Evolutionary conservation across 2,329 filamentous ascomycete species (phyloP).

Genomic region (Aspergillus caelatus): DNA sequence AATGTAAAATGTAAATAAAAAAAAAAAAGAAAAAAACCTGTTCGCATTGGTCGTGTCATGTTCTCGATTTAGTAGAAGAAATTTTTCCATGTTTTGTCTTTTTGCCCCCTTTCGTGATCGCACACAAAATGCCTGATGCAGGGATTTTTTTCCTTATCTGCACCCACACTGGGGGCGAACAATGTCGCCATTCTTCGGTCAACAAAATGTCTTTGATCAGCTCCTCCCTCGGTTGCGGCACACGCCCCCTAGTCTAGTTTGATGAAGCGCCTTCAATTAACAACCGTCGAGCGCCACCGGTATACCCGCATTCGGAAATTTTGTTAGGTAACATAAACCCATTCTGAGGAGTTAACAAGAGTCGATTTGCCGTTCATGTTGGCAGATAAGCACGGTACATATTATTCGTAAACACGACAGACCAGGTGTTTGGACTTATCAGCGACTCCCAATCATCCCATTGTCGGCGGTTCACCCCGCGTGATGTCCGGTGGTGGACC

Average conservation of each 20-base stretch:
- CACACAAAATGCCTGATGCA: not conserved
- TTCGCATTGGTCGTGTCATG: not conserved
- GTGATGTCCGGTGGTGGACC: not conserved
- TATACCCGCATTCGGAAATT: slow-evolving; percentile 20
- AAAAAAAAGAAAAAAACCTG: not conserved
- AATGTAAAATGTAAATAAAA: not conserved
- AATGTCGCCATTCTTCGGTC: not conserved
- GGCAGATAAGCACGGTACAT: slow-evolving; percentile 22
- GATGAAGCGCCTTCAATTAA: not conserved
- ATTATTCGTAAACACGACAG: slow-evolving; percentile 16
- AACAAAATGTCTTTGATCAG: not conserved
- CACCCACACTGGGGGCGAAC: not conserved
- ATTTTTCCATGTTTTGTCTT: not conserved
- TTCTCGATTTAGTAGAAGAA: not conserved
- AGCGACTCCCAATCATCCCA: not conserved
- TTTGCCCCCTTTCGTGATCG: not conserved
- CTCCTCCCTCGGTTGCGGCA: slow-evolving; percentile 8
- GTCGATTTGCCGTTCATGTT: slow-evolving; percentile 1
- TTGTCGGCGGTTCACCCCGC: slow-evolving; percentile 7
- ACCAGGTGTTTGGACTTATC: slow-evolving; percentile 5
- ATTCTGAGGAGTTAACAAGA: not conserved
- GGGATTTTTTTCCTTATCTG: not conserved
- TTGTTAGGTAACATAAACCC: slow-evolving; percentile 27
- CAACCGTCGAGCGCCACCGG: slow-evolving; percentile 12
- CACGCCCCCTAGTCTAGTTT: not conserved